phyloP scores from a whole-genome alignment of 2,329 filamentous ascomycete species.

The Colletotrichum simmondsii region DNA sequence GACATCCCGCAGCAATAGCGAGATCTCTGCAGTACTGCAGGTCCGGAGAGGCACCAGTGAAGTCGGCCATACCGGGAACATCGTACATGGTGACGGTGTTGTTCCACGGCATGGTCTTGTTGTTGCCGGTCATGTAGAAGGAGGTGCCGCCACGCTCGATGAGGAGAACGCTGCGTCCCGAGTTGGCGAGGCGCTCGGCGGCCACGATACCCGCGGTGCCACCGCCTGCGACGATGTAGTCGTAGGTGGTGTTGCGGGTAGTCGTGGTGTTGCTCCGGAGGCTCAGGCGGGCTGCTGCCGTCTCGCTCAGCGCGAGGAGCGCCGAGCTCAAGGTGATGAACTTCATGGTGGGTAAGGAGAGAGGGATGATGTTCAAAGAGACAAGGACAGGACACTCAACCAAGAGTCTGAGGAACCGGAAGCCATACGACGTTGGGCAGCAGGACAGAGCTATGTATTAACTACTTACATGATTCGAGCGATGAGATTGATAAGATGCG shows the following conservation, averaged over 20 bases:
- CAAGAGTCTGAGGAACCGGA: background rate
- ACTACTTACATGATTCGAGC: conserved; percentile 3
- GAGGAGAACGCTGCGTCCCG: conserved; percentile 34
- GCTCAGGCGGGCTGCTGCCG: conserved; percentile 5
- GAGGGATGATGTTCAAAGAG: background rate
- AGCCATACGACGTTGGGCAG: background rate
- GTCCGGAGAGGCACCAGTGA: conserved; percentile 17
- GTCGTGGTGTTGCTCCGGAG: conserved; percentile 22
- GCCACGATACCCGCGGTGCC: conserved; percentile 34
- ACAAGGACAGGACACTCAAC: background rate
- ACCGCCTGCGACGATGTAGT: conserved; percentile 35
- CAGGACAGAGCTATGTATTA: background rate
- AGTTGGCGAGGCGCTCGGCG: conserved; percentile 32
- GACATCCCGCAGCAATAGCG: conserved; percentile 41
- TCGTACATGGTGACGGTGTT: conserved; percentile 38
- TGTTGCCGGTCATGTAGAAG: conserved; percentile 33
- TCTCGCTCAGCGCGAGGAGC: conserved; percentile 22
- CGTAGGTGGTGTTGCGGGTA: conserved; percentile 31
- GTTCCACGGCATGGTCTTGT: conserved; percentile 40
- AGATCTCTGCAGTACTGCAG: conserved; percentile 41
- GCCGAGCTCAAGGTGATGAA: conserved; percentile 21
- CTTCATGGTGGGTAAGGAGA: conserved; percentile 19
- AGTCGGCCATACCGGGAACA: conserved; percentile 36
- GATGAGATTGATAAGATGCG: conserved; percentile 19
- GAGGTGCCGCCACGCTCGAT: conserved; percentile 28